A percentile compares a stretch with the other conserved stretches of the same genome.
Conservation (phyloP, 2,329 filamentous ascomycete genomes). For the Trichoderma koningii region DNA sequence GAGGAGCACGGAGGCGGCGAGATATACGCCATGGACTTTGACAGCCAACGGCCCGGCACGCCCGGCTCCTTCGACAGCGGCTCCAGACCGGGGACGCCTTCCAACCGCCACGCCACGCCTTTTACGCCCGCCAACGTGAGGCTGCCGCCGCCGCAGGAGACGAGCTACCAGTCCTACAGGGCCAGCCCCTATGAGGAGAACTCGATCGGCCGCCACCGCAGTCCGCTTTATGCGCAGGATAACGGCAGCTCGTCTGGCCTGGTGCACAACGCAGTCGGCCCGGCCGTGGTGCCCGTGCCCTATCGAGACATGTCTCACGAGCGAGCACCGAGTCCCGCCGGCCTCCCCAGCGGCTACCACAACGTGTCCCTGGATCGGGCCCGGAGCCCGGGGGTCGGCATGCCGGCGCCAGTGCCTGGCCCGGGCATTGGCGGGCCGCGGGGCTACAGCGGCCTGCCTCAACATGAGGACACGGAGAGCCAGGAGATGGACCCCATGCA, state of each 20-base stretch:
- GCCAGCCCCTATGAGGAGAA: slow-evolving; percentile 31
- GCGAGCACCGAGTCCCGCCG: slow-evolving; percentile 21
- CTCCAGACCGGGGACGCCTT: slow-evolving; percentile 55
- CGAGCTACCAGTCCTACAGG: slow-evolving; percentile 38
- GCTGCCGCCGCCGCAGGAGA: slow-evolving; percentile 35
- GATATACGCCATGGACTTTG: slow-evolving; percentile 61
- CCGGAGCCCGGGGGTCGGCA: slow-evolving; percentile 25
- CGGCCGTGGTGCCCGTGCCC: slow-evolving; percentile 47
- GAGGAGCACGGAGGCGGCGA: slow-evolving; percentile 82
- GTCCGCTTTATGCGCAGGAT: slow-evolving; percentile 52
- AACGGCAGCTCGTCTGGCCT: slow-evolving; percentile 59
- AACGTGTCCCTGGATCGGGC: slow-evolving; percentile 32
- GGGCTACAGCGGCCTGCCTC: slow-evolving; percentile 62
- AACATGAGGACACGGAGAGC: slow-evolving; percentile 48
- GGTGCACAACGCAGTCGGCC: slow-evolving; percentile 55
- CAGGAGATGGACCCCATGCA: slow-evolving; percentile 48
- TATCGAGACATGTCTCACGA: slow-evolving; percentile 34
- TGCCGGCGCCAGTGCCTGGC: slow-evolving; percentile 38
- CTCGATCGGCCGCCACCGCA: slow-evolving; percentile 42
- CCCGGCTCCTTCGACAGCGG: slow-evolving; percentile 55
- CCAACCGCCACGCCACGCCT: slow-evolving; percentile 39
- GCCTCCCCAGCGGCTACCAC: slow-evolving; percentile 30
- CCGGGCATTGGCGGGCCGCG: slow-evolving; percentile 54
- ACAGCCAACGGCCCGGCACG: slow-evolving; percentile 63
- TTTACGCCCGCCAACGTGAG: slow-evolving; percentile 39